These are phyloP conservation scores for Puccinellia tenuiflora DNA, from an alignment of 176 grass and related monocot genomes.

Conservation along the genomic window DNA sequence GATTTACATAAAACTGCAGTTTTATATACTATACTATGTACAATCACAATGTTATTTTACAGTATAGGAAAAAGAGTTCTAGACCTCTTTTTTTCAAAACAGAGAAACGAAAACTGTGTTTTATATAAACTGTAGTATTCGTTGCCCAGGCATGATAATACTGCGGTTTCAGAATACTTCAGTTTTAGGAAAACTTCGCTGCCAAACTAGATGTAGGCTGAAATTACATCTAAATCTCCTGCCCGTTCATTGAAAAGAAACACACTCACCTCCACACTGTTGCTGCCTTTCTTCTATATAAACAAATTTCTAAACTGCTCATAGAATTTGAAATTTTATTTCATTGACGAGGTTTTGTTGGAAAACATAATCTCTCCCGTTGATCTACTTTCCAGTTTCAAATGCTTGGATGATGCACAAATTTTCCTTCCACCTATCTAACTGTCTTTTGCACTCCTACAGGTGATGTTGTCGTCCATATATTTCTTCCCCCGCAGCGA, in stretches of 20 bases:
- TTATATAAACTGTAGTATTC: no score
- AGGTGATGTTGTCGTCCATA: conserved; percentile 99
- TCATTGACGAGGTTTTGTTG: background rate
- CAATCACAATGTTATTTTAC: no score
- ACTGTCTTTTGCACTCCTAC: background rate
- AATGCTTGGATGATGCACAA: background rate
- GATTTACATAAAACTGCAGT: no score
- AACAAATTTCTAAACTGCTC: background rate
- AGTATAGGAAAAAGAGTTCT: no score
- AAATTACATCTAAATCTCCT: background rate
- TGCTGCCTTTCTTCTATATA: background rate
- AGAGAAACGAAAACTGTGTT: no score
- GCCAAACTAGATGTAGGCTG: background rate
- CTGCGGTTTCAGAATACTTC: no score
- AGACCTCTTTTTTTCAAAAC: no score
- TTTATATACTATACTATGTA: no score
- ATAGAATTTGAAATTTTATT: background rate
- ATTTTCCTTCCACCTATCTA: background rate
- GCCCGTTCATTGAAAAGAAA: no score
- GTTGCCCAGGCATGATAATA: no score
- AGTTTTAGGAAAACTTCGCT: no score
- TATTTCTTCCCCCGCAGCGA: conserved; percentile 85
- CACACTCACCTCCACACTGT: background rate
- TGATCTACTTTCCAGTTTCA: background rate
- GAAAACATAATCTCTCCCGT: background rate